These are phyloP conservation scores for Ophiocordyceps camponoti-rufipedis DNA, from an alignment of 2,329 filamentous ascomycete genomes.

Conservation along the genomic window DNA sequence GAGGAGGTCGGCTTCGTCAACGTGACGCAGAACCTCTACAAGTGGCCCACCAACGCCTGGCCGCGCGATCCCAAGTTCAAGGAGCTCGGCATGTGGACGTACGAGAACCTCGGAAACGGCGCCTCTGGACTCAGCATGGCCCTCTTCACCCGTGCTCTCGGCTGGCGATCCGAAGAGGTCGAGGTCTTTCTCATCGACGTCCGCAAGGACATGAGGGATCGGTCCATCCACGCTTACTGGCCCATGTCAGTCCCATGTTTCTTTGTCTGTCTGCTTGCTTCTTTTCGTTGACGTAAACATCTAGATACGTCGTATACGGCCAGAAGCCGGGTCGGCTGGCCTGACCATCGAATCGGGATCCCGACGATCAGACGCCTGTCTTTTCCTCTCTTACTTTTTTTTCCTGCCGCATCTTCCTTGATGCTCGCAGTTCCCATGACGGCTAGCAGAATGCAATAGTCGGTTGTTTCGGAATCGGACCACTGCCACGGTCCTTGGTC, in stretches of 20 bases:
- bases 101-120: conserved; percentile 14
- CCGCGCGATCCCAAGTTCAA: conserved; percentile 31
- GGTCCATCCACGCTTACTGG: conserved; percentile 18
- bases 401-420: background rate
- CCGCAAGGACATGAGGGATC: conserved; percentile 15
- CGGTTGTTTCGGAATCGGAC: background rate
- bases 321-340: conserved; percentile 1
- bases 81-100: conserved; percentile 23
- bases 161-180: conserved; percentile 16
- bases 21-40: conserved; percentile 26
- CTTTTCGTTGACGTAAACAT: background rate
- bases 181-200: conserved; percentile 15
- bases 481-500: background rate
- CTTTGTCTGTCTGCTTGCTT: background rate
- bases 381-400: background rate
- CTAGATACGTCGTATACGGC: conserved; percentile 2
- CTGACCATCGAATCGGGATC: background rate
- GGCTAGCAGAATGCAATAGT: background rate
- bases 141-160: conserved; percentile 17
- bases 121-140: conserved; percentile 18
- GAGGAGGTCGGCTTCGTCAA: conserved; percentile 33
- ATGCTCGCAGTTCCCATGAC: background rate
- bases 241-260: conserved; percentile 14
- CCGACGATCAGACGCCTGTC: background rate
- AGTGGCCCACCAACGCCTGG: conserved; percentile 33